Conservation (phyloP, 2,329 filamentous ascomycete genomes). For the Berkeleyomyces rouxiae region DNA sequence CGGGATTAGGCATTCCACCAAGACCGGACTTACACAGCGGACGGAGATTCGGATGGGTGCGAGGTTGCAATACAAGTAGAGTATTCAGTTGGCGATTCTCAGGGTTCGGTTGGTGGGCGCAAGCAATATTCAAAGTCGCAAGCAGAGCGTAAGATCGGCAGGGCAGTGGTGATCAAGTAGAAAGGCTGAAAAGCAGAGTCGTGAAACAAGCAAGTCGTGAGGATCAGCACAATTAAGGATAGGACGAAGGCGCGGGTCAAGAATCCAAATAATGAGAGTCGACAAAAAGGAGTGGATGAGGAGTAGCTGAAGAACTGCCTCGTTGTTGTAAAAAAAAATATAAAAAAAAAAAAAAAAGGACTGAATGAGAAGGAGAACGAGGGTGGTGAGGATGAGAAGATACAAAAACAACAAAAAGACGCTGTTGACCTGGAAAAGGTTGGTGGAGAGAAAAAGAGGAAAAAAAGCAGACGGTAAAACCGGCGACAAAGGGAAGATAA, state of each 20-base stretch:
- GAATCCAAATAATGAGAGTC: not conserved
- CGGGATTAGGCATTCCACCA: not conserved
- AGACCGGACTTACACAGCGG: not conserved
- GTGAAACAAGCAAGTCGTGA: not conserved
- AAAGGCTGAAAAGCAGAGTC: not conserved
- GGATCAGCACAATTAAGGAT: not conserved
- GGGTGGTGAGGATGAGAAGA: not conserved
- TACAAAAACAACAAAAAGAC: constrained; percentile 1
- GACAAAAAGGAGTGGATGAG: not conserved
- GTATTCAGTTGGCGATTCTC: not conserved
- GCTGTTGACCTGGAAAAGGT: constrained; percentile 8
- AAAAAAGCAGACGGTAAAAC: not conserved
- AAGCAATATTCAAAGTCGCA: not conserved
- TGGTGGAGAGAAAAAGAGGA: constrained; percentile 2
- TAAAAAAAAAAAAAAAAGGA: constrained; percentile 3
- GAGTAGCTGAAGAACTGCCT: not conserved
- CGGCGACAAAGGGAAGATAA: not conserved
- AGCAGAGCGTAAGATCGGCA: not conserved
- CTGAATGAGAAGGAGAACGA: constrained; percentile 1
- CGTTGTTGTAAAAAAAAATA: not conserved
- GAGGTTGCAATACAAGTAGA: not conserved
- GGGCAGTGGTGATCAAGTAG: not conserved
- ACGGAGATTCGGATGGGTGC: not conserved
- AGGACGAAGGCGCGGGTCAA: not conserved
- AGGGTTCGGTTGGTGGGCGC: not conserved